Base-by-base conservation (phyloP, 75 land plant species). In the Azolla pinnata region DNA sequence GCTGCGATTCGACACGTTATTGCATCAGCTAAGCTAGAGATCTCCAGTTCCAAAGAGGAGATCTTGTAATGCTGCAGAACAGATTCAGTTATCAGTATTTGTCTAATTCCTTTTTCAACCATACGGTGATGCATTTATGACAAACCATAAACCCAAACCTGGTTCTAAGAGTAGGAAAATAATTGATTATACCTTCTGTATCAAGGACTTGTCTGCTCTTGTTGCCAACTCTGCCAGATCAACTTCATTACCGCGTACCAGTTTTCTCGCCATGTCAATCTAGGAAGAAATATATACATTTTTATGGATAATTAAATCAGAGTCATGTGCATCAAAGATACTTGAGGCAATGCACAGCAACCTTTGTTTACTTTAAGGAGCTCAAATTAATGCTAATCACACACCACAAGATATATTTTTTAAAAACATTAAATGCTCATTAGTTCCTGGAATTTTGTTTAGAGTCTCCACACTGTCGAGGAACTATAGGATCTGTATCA, bases 21-120 rank as follows among this genome's bases (percentile, higher is more conserved):
- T 19, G 95, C 86, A 72, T 92, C 97, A 54, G 84, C 75, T 38
- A 88, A 59, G 0, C 90, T 81, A 27, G 95, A 88, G 44, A 92
- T 64, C 48, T 69, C 86, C 33, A 92, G 65, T 55, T 92, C 97
- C 31, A 61, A 67, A n/a, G 78, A 58, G 3, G 95, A 47, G 19
- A 88, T 80, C 57, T 92, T 92, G 67, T 76, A 92, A 54, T 82
- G 86, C 97, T 92, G 88, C 45, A 70, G 24, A 32, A 19, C 30
- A 67, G 27, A 16, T 17, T 57, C 21, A 52, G 56, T 2, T 38
- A 7, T 38, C 42, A 7, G 42, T 38, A 38, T 7, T 7, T 7
- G 14, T 7, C 14, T 38, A 29, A 14, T 38, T 38, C 14, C 14
- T n/a, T n/a, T n/a, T n/a, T n/a, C n/a, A n/a, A n/a, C n/a, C n/a